Conservation (phyloP, 2,329 filamentous ascomycete species). For the Ascocoryne sarcoides region DNA sequence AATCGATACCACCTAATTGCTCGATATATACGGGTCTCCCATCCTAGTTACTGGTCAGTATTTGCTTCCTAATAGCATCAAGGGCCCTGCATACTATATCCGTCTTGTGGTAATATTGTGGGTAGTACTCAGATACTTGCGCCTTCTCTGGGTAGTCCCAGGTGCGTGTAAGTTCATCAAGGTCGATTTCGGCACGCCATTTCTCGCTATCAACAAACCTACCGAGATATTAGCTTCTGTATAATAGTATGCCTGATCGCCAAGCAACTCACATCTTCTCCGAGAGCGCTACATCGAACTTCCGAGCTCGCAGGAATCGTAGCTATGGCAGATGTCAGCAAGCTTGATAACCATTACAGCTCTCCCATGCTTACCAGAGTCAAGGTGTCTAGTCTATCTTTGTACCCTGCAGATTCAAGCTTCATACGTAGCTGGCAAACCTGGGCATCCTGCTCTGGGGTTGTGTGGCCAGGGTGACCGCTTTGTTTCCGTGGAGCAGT, state of each 20-base stretch:
- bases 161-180: slow-evolving; percentile 69
- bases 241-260: not conserved
- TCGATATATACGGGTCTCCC: slow-evolving; percentile 97
- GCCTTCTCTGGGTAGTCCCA: slow-evolving; percentile 86
- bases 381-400: slow-evolving; percentile 79
- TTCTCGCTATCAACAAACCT: slow-evolving; percentile 89
- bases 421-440: slow-evolving; percentile 75
- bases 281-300: slow-evolving; percentile 78
- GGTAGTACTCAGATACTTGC: slow-evolving; percentile 83
- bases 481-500: slow-evolving; percentile 58
- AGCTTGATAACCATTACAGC: not conserved
- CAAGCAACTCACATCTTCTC: slow-evolving; percentile 70
- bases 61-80: not conserved
- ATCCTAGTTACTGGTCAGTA: slow-evolving; percentile 51
- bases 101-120: slow-evolving; percentile 98
- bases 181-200: slow-evolving; percentile 81
- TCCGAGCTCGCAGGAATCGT: slow-evolving; percentile 86
- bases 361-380: slow-evolving; percentile 59
- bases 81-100: slow-evolving; percentile 66
- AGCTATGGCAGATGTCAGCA: slow-evolving; percentile 41
- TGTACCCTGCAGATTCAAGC: slow-evolving; percentile 78
- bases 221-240: slow-evolving; percentile 15
- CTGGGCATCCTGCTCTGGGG: slow-evolving; percentile 78
- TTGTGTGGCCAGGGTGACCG: slow-evolving; percentile 85
- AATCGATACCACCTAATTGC: slow-evolving; percentile 86